Base-by-base conservation (phyloP, 768 basidiomycete genomes). In the Hebeloma cylindrosporum region DNA sequence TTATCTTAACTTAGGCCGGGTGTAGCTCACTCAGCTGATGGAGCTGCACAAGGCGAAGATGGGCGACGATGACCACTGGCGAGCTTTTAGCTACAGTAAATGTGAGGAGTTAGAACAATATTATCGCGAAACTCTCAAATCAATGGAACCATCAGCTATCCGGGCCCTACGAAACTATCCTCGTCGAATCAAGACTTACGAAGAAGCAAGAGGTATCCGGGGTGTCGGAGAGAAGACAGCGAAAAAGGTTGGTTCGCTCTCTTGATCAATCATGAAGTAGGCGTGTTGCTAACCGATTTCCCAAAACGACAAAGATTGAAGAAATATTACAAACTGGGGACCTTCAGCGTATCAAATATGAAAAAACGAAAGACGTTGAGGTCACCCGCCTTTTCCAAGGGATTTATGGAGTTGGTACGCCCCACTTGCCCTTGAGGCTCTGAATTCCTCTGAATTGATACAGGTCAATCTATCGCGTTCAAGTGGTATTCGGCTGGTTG, bases 361-460 rank as follows among this genome's bases (percentile, higher is more conserved):
- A 88, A 60, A 72, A 67, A 17, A 85, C 83, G 1, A 80, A 78
- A 26, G 86, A 87, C 39, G 72, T 87, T 1, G 60, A 67, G 28
- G 74, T 74, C 0, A 72, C 75, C 2, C 66, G 70, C 17, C 34
- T 81, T 7, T 93, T 95, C 57, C 77, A 78, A 42, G 86, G 88
- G 6, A 85, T 96, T 31, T 94, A 94, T 56, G 91, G 88, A 23
- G 89, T 93, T 46, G 93, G 91, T 81, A 48, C 48, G 83, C 43
- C n/a, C 7, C 33, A 20, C 22, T 28, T 17, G 11, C 13, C 6
- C 22, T n/a, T 26, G 16, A 11, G 18, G 31, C 11, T 11, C 9
- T 7, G 11, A 23, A 4, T 28, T 18, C 14, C 18, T 7, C 9
- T 16, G 17, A 41, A 29, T 20, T 29, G 28, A 22, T 13, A 18